Evolutionary conservation across 2,329 filamentous ascomycete species (phyloP), one percentile per base, ranked within the genome.

Genomic region (Colletotrichum spinosum): DNA sequence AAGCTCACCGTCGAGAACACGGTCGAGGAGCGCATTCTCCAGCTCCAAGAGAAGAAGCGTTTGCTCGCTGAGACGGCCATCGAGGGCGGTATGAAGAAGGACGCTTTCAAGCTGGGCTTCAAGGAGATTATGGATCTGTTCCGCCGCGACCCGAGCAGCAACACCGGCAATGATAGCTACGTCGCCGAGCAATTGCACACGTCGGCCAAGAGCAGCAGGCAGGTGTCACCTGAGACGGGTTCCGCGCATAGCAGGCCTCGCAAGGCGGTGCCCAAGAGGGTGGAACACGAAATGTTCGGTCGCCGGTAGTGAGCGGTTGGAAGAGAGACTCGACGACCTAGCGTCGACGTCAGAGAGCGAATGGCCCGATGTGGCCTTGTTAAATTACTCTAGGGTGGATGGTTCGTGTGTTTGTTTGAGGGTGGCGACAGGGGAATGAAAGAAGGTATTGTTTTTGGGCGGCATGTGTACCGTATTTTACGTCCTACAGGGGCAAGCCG

Each of bases 101-200:
- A 82, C 60, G 86, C 89, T 13, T 88, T 92, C 75, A 97, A 97
- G 81, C 84, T 99, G 54, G 93, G 91, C 52, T 90, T 98, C 87
- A 90, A 94, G 75, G 96, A 99, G 79, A 97, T 99, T 77, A 85
- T 99, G 77, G 90, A 92, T 54, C 85, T 99, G 61, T 99, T 99
- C 81, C 65, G 66, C 15, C 61, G 61, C 54, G 65, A 68, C 9
- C 38, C 50, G 15, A 41, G 53, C 9, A 39, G 12, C 50, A 38
- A 35, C 17, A 37, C 15, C 7, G 49, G 15, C 25, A 49, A 39
- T 39, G 54, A 54, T 9, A 34, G 39, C 44, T 49, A 50, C 55
- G 63, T 61, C 41, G 64, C 59, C 13, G n/a, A 54, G 13, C 50
- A 51, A 7, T 45, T 53, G 8, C 63, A 44, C 13, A 13, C 45